Evolutionary conservation across 2,329 filamentous ascomycete species (phyloP).

Genomic region (Trichoderma asperellum): DNA sequence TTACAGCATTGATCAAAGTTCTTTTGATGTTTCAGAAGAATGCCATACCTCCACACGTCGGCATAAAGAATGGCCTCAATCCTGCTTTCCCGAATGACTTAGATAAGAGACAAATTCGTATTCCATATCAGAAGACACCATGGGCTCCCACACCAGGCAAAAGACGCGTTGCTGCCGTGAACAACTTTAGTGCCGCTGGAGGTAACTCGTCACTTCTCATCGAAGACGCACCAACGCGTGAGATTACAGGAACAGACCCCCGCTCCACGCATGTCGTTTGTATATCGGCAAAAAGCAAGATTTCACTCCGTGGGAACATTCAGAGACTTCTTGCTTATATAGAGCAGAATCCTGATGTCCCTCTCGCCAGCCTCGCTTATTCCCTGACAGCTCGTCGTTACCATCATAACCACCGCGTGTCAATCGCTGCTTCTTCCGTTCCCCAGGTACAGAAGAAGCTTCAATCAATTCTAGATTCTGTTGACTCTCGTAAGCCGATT

Average conservation of each 20-base stretch:
- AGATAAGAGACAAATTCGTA: conserved; percentile 57
- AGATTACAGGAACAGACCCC: conserved; percentile 45
- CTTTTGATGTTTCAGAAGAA: conserved; percentile 67
- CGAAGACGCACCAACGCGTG: conserved; percentile 66
- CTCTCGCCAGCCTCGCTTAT: conserved; percentile 58
- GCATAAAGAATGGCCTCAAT: conserved; percentile 66
- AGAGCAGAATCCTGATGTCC: conserved; percentile 53
- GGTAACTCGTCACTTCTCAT: conserved; percentile 66
- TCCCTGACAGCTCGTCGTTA: conserved; percentile 41
- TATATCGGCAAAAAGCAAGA: background rate
- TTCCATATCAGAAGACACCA: conserved; percentile 36
- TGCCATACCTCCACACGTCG: conserved; percentile 64
- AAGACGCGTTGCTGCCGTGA: conserved; percentile 38
- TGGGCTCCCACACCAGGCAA: background rate
- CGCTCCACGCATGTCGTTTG: background rate
- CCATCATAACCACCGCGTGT: conserved; percentile 30
- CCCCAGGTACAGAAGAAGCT: too few relatives aligned
- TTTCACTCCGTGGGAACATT: background rate
- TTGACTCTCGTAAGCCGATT: background rate
- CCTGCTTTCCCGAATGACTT: conserved; percentile 52
- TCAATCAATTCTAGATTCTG: background rate
- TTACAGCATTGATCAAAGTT: conserved; percentile 64
- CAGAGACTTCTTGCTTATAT: conserved; percentile 37
- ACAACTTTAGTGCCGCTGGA: conserved; percentile 59
- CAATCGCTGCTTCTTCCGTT: background rate